Base-by-base conservation (phyloP, 2,329 filamentous ascomycete species). In the Biscogniauxia marginata region DNA sequence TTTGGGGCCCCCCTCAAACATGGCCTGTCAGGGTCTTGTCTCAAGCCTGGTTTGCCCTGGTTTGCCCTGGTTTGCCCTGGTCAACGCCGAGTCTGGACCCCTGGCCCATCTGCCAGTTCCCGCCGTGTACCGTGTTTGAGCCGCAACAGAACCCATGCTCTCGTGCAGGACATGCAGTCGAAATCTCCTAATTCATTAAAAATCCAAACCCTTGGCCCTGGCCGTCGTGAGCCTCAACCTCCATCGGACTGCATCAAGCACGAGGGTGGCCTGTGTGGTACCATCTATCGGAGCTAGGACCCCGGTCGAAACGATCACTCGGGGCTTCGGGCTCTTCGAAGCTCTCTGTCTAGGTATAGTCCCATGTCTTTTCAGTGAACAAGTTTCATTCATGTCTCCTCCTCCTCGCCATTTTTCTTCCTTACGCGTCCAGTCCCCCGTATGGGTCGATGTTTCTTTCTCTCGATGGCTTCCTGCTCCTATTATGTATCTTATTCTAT, bases 1-100 rank as follows among this genome's bases (percentile, higher is more conserved):
- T 61, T 34, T 55, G 56, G 45, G 20, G 49, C 56, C 55, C 53
- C 55, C 57, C 55, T 65, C 62, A 67, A 67, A 67, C 65, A 60
- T 52, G 56, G 51, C 60, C 56, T 61, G 65, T 67, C 64, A 63
- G 64, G 65, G 61, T 59, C 52, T 25, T 64, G 65, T 67, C 63
- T 67, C 65, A 65, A 60, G 61, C 63, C 63, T 60, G n/a, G n/a
- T n/a, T n/a, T n/a, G n/a, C n/a, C n/a, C n/a, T n/a, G n/a, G n/a
- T n/a, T n/a, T n/a, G n/a, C n/a, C n/a, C n/a, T n/a, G n/a, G n/a
- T n/a, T n/a, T n/a, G n/a, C n/a, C n/a, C n/a, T n/a, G 55, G 61
- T 53, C 46, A 34, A 57, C 46, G 52, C 55, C 53, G 50, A 54
- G 59, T 52, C 59, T 53, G 39, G 52, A 50, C 52, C 56, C 50